Conservation (phyloP, 495 filamentous ascomycete genomes). For the Margaritispora aquatica region DNA sequence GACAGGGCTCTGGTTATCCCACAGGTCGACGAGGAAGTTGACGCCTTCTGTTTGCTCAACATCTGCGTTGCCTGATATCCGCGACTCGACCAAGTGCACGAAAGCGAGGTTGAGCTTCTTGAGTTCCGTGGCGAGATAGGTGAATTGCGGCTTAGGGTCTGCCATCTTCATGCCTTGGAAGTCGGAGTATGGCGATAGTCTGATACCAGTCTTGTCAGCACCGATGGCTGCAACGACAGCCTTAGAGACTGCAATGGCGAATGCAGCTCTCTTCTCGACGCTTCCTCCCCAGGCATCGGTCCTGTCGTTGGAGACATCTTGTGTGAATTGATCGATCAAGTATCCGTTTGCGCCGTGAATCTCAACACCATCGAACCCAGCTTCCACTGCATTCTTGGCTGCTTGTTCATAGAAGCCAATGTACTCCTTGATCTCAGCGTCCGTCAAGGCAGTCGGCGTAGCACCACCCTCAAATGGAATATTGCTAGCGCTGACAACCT, state of each 20-base stretch:
- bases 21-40: slow-evolving; percentile 45
- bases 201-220: slow-evolving; percentile 52
- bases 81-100: slow-evolving; percentile 56
- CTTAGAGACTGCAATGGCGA: slow-evolving; percentile 56
- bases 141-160: slow-evolving; percentile 58
- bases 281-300: slow-evolving; percentile 66
- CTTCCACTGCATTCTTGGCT: slow-evolving; percentile 55
- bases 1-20: slow-evolving; percentile 42
- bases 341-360: slow-evolving; percentile 72
- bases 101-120: slow-evolving; percentile 56
- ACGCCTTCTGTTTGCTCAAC: slow-evolving; percentile 38
- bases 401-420: slow-evolving; percentile 54
- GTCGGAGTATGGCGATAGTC: slow-evolving; percentile 55
- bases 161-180: slow-evolving; percentile 68
- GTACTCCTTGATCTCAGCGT: slow-evolving; percentile 50
- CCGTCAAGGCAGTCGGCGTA: slow-evolving; percentile 42
- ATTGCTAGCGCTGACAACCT: slow-evolving; percentile 43
- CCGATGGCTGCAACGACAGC: slow-evolving; percentile 62
- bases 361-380: slow-evolving; percentile 75
- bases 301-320: slow-evolving; percentile 55
- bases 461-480: slow-evolving; percentile 32
- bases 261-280: slow-evolving; percentile 61
- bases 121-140: slow-evolving; percentile 45
- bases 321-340: slow-evolving; percentile 67
- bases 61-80: slow-evolving; percentile 31